Conservation (phyloP, 768 basidiomycete species). For the Galerina sulciceps region DNA sequence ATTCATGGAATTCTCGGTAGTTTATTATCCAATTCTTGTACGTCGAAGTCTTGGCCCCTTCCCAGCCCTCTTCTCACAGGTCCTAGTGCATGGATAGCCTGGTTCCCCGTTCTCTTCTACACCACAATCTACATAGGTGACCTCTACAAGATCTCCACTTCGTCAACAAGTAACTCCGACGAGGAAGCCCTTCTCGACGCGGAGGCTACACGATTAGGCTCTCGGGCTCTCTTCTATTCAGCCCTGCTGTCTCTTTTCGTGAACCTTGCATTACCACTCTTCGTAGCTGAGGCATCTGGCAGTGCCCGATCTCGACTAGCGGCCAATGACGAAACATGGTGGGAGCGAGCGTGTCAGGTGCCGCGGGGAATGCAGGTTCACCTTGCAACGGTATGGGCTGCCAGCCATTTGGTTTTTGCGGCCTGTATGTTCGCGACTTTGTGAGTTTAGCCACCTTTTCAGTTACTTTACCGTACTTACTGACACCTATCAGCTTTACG, state of each 20-base stretch:
- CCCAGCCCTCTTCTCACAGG: background rate
- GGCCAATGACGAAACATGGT: conserved; percentile 9
- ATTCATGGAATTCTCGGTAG: conserved; percentile 35
- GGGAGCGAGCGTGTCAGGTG: conserved; percentile 30
- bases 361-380: conserved; percentile 58
- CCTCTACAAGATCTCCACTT: conserved; percentile 64
- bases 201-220: conserved; percentile 82
- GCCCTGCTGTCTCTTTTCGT: conserved; percentile 68
- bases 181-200: conserved; percentile 47
- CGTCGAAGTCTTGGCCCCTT: conserved; percentile 20
- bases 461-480: background rate
- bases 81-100: conserved; percentile 78
- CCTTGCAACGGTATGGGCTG: conserved; percentile 77
- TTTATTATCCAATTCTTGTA: conserved; percentile 84
- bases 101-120: conserved; percentile 94
- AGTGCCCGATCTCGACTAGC: background rate
- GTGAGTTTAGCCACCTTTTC: conserved; percentile 59
- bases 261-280: conserved; percentile 73
- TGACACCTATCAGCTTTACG: conserved; percentile 56
- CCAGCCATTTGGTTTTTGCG: conserved; percentile 75
- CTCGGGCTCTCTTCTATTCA: conserved; percentile 81
- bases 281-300: conserved; percentile 44
- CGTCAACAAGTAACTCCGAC: conserved; percentile 25
- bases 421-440: conserved; percentile 81
- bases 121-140: conserved; percentile 88